Conservation (phyloP, 257 asterid genomes). For the Salvia hispanica region DNA sequence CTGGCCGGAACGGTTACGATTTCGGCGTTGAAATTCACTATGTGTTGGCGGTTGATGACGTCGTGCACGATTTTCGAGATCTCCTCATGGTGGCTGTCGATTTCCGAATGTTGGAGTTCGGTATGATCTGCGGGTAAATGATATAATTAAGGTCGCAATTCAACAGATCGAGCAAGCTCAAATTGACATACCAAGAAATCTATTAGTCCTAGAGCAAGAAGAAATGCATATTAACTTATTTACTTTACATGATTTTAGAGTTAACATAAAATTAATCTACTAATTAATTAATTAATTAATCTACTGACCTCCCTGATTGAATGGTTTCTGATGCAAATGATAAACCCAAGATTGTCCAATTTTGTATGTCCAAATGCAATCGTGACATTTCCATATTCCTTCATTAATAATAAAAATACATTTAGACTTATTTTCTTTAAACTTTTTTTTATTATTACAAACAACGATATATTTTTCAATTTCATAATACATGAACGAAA, state of each 20-base stretch:
- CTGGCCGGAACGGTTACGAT: background rate
- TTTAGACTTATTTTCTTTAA: background rate
- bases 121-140: background rate
- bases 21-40: background rate
- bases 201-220: too few species aligned
- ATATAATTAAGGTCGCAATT: too few species aligned
- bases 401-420: background rate
- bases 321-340: slow-evolving; percentile 39
- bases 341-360: slow-evolving; percentile 37
- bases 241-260: too few species aligned
- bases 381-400: slow-evolving; percentile 62
- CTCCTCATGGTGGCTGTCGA: background rate
- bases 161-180: too few species aligned
- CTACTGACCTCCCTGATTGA: slow-evolving; percentile 41
- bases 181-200: too few species aligned
- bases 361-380: slow-evolving; percentile 54
- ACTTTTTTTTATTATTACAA: too few species aligned
- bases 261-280: background rate
- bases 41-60: slow-evolving; percentile 29
- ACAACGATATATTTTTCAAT: too few species aligned
- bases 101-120: slow-evolving; percentile 22
- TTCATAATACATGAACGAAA: too few species aligned
- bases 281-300: background rate
- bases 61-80: slow-evolving; percentile 33
- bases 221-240: too few species aligned